Evolutionary conservation across 2,329 filamentous ascomycete species (phyloP).

Genomic region (Ophiocordyceps camponoti-floridani): DNA sequence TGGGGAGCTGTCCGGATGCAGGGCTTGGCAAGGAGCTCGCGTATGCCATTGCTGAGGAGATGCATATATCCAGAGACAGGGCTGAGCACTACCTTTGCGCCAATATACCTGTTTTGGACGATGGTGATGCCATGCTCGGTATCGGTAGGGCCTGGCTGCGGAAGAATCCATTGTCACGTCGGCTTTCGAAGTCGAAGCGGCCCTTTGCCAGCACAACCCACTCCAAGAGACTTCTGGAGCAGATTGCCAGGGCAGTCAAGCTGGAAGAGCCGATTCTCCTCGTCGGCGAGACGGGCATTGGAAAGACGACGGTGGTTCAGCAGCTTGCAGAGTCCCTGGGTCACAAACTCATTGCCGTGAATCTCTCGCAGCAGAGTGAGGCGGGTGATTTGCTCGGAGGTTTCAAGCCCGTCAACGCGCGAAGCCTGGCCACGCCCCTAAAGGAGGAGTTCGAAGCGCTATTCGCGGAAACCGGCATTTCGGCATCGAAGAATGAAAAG

Average conservation of each 20-base stretch:
- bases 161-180: constrained; percentile 33
- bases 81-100: constrained; percentile 59
- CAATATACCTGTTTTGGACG: constrained; percentile 53
- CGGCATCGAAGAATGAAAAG: constrained; percentile 67
- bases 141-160: constrained; percentile 50
- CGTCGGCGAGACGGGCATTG: constrained; percentile 97
- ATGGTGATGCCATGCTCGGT: constrained; percentile 35
- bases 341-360: constrained; percentile 79
- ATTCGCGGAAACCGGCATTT: constrained; percentile 72
- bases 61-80: constrained; percentile 71
- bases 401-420: constrained; percentile 87
- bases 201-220: constrained; percentile 82
- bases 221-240: constrained; percentile 70
- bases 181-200: constrained; percentile 32
- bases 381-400: constrained; percentile 89
- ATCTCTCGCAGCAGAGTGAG: constrained; percentile 95
- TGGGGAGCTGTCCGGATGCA: constrained; percentile 56
- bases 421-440: constrained; percentile 71
- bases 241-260: constrained; percentile 67
- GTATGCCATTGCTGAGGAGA: constrained; percentile 61
- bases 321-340: constrained; percentile 73
- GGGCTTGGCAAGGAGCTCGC: constrained; percentile 42
- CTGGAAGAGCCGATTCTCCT: constrained; percentile 79
- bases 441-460: constrained; percentile 89
- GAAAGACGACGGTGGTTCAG: constrained; percentile 93